phyloP scores from a whole-genome alignment of 2,329 filamentous ascomycete species.

The Botrytis pseudocinerea region DNA sequence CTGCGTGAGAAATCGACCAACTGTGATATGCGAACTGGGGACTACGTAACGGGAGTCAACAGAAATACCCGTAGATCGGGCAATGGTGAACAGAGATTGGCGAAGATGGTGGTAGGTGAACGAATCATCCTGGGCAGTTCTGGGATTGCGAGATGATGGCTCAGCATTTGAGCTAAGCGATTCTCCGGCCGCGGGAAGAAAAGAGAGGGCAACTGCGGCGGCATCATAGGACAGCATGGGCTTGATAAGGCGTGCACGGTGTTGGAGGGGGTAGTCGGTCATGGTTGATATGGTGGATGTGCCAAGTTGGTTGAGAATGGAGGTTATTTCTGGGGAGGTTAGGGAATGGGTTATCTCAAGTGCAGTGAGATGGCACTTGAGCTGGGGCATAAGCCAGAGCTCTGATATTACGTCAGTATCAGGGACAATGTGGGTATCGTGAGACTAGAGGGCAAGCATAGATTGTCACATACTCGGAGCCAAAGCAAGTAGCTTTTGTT shows the following conservation, averaged over 20 bases:
- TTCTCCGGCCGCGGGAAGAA: constrained; percentile 76
- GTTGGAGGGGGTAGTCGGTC: constrained; percentile 63
- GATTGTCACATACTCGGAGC: constrained; percentile 65
- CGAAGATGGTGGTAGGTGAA: constrained; percentile 93
- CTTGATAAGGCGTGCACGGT: constrained; percentile 75
- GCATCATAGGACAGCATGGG: constrained; percentile 83
- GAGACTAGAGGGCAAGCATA: background rate
- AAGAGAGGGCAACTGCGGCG: constrained; percentile 82
- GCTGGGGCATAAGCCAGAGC: constrained; percentile 82
- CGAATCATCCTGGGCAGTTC: constrained; percentile 53
- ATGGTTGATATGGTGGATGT: constrained; percentile 56
- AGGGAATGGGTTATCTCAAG: constrained; percentile 83
- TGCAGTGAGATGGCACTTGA: constrained; percentile 79
- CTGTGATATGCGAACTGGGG: constrained; percentile 85
- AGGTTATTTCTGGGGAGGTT: constrained; percentile 66
- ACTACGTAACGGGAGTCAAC: constrained; percentile 82
- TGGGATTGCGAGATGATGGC: constrained; percentile 29
- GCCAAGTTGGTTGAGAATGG: constrained; percentile 59
- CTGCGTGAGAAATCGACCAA: constrained; percentile 74
- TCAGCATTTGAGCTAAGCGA: constrained; percentile 29
- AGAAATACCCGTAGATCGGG: constrained; percentile 61
- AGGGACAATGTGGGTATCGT: background rate
- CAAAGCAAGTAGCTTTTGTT: constrained; percentile 61
- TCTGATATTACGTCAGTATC: constrained; percentile 47
- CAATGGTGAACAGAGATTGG: constrained; percentile 69